These are phyloP conservation scores for Calonectria henricotiae DNA, from an alignment of 2,329 filamentous ascomycete species.

Conservation along the genomic window DNA sequence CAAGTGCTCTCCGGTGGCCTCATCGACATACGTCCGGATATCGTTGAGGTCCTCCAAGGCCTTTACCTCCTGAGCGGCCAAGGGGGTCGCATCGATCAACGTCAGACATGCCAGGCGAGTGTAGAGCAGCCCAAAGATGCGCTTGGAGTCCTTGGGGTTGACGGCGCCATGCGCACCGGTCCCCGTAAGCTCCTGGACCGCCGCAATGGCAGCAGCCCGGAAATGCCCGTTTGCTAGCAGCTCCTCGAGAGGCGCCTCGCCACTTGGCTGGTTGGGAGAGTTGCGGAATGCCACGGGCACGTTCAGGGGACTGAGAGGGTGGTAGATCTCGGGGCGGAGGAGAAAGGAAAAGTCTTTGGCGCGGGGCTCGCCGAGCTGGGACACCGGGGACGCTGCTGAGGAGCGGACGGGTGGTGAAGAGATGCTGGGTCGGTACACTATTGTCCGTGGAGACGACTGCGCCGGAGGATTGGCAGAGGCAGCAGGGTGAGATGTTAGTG, in stretches of 20 bases:
- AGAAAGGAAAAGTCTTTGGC: slow-evolving; percentile 85
- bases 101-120: slow-evolving; percentile 87
- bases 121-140: slow-evolving; percentile 86
- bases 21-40: slow-evolving; percentile 70
- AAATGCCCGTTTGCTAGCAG: slow-evolving; percentile 85
- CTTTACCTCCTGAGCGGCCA: slow-evolving; percentile 79
- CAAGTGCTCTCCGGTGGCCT: slow-evolving; percentile 73
- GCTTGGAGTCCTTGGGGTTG: slow-evolving; percentile 71
- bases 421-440: slow-evolving; percentile 46
- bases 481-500: slow-evolving; percentile 52
- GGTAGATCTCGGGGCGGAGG: slow-evolving; percentile 86
- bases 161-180: slow-evolving; percentile 62
- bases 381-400: slow-evolving; percentile 51
- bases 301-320: slow-evolving; percentile 79
- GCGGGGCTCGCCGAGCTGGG: slow-evolving; percentile 54
- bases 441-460: slow-evolving; percentile 40
- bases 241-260: slow-evolving; percentile 76
- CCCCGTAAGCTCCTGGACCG: slow-evolving; percentile 74
- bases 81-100: slow-evolving; percentile 80
- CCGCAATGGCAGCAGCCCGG: slow-evolving; percentile 81
- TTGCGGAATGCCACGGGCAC: slow-evolving; percentile 79
- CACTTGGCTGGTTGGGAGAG: slow-evolving; percentile 75
- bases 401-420: slow-evolving; percentile 50
- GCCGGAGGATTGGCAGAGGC: slow-evolving; percentile 29
- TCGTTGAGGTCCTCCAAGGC: slow-evolving; percentile 76